phyloP scores from a whole-genome alignment of 192 early-diverging fungal genomes.

The Endogone sp. region DNA sequence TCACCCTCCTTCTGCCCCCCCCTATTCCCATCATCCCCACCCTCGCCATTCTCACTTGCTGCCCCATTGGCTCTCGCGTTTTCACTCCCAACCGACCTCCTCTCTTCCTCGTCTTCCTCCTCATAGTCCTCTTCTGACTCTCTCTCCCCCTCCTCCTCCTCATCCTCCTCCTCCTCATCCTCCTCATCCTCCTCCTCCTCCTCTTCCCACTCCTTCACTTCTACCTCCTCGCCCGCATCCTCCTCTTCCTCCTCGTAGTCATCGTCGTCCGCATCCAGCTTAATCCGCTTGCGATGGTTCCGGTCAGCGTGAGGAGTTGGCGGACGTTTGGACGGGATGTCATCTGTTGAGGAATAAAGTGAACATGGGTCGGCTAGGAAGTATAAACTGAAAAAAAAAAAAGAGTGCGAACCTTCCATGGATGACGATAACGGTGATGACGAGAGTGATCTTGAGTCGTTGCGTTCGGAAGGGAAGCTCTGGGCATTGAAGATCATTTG shows the following conservation, averaged over 20 bases:
- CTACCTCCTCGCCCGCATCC: slow-evolving; percentile 27
- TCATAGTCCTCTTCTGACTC: not conserved
- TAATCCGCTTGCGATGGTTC: not conserved
- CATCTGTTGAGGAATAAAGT: not conserved
- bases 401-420: slow-evolving; percentile 14
- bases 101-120: slow-evolving; percentile 7
- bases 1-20: not conserved
- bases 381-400: not conserved
- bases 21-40: not conserved
- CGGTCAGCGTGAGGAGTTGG: not conserved
- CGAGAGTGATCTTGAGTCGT: not conserved
- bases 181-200: slow-evolving; percentile 27
- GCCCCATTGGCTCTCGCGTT: not conserved
- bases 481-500: slow-evolving; percentile 13
- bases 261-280: slow-evolving; percentile 10
- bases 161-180: slow-evolving; percentile 20
- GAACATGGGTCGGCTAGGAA: not conserved
- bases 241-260: slow-evolving; percentile 16
- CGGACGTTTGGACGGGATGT: not conserved
- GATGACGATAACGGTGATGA: slow-evolving; percentile 14
- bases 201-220: slow-evolving; percentile 27
- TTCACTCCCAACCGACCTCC: not conserved
- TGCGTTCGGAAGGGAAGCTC: slow-evolving; percentile 1
- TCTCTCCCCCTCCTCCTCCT: slow-evolving; percentile 2
- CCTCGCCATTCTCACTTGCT: slow-evolving; percentile 2